Base-by-base conservation (phyloP, 1,284 basidiomycete genomes). In the Coniferiporia weirii region DNA sequence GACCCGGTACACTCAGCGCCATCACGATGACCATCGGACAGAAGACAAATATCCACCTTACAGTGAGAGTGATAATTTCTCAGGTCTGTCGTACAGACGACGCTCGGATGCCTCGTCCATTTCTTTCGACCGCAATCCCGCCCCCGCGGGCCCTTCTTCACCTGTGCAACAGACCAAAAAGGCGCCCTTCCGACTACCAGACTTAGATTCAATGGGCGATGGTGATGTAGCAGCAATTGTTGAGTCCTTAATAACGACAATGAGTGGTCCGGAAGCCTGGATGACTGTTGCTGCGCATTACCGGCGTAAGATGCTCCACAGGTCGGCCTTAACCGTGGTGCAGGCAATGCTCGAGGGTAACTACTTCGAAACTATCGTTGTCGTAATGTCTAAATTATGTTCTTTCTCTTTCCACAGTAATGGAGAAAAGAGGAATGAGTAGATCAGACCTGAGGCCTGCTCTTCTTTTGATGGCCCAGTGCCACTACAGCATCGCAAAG, bases 371-470 rank as follows among this genome's bases (percentile, higher is more conserved):
- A 15, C 13, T 48, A 20, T 27, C 20, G 6, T 49, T 54, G 10
- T 43, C 19, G 54, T 15, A 54, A 50, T n/a, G 12, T 19, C 34
- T n/a, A 12, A 27, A n/a, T 40, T 20, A 47, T 59, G 9, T 38
- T 36, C 49, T 35, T 32, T 27, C 9, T 36, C 45, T 36, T 56
- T 38, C 15, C 35, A 7, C 46, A 60, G 59, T 60, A 20, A 60
- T 60, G 59, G 19, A 48, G 27, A 40, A 51, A 9, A 50, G 56
- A 38, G 56, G 56, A n/a, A 58, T 54, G 56, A 46, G 51, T 9
- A 58, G 58, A 9, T 32, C 60, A 15, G 60, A 61, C 22, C 45
- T 61, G 20, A 59, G 51, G 12, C 60, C 60, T 12, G 60, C 60
- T 6, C 45, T 61, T 10, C 47, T 61, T 5, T 34, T 58, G 40